Conservation (phyloP, 2,329 filamentous ascomycete genomes). For the Cladosporium sp. region DNA sequence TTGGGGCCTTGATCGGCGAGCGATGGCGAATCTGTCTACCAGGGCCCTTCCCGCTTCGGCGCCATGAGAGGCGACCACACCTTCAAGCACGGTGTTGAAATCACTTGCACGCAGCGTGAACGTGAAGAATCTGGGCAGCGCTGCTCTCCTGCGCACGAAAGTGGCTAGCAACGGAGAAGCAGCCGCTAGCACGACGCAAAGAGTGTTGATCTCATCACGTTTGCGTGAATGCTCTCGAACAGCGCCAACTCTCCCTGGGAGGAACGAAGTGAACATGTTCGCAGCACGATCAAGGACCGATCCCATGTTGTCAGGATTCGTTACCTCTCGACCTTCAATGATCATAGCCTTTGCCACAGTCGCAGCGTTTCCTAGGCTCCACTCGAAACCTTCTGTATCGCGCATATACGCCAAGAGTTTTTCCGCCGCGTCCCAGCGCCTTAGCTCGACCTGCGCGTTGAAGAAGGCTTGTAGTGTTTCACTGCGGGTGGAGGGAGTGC, state of each 20-base stretch:
- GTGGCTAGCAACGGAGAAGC: not conserved
- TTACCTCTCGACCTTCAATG: not conserved
- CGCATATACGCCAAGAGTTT: conserved; percentile 37
- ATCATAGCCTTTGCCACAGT: not conserved
- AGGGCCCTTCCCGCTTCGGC: conserved; percentile 49
- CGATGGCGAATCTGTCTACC: conserved; percentile 41
- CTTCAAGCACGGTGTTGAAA: conserved; percentile 57
- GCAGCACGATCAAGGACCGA: not conserved
- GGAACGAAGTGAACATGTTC: not conserved
- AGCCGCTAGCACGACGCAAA: conserved; percentile 21
- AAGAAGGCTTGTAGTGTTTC: conserved; percentile 41
- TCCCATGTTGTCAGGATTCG: not conserved
- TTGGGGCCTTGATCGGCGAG: not conserved
- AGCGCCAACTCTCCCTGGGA: not conserved
- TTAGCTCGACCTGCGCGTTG: conserved; percentile 44
- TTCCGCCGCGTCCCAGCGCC: conserved; percentile 43
- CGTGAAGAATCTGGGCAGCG: not conserved
- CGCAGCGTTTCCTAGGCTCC: conserved; percentile 27
- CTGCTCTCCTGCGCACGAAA: not conserved
- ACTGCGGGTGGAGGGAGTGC: conserved; percentile 17
- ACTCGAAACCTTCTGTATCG: conserved; percentile 9
- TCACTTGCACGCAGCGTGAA: not conserved
- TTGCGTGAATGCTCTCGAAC: not conserved
- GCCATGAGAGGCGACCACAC: conserved; percentile 53
- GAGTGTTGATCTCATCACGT: conserved; percentile 25